phyloP scores from a whole-genome alignment of 2,329 filamentous ascomycete genomes.

The Colletotrichum incanum region DNA sequence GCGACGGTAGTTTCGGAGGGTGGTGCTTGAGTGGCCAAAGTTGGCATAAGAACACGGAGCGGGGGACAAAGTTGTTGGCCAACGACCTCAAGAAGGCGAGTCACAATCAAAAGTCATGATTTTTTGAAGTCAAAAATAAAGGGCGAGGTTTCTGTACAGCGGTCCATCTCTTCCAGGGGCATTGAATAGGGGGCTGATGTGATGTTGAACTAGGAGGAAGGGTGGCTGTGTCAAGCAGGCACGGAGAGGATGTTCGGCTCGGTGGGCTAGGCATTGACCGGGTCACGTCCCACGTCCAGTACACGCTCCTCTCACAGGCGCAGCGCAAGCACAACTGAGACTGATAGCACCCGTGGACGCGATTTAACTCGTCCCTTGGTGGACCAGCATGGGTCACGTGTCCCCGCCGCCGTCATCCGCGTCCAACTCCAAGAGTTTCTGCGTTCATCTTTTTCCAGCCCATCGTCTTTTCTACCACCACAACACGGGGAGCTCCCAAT shows the following conservation, averaged over 20 bases:
- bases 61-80: slow-evolving; percentile 8
- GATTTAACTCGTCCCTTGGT: slow-evolving; percentile 40
- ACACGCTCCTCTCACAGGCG: slow-evolving; percentile 30
- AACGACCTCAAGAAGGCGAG: slow-evolving; percentile 2
- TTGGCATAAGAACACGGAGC: slow-evolving; percentile 15
- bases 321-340: slow-evolving; percentile 37
- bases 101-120: slow-evolving; percentile 3
- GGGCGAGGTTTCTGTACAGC: neutral
- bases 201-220: slow-evolving; percentile 16
- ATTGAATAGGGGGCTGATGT: neutral
- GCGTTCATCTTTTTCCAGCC: slow-evolving; percentile 43
- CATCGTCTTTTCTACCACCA: slow-evolving; percentile 46
- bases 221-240: slow-evolving; percentile 32
- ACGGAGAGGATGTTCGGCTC: slow-evolving; percentile 7
- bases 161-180: neutral
- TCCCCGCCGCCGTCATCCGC: slow-evolving; percentile 39
- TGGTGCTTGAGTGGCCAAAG: slow-evolving; percentile 33
- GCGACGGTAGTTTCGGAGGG: slow-evolving; percentile 49
- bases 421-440: slow-evolving; percentile 44
- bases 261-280: slow-evolving; percentile 36
- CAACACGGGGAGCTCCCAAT: slow-evolving; percentile 53
- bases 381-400: slow-evolving; percentile 42
- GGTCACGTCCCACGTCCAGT: slow-evolving; percentile 27
- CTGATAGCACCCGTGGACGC: slow-evolving; percentile 28
- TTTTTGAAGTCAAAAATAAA: neutral